Conservation (phyloP, 2,329 filamentous ascomycete genomes). For the Trichoderma guizhouense region DNA sequence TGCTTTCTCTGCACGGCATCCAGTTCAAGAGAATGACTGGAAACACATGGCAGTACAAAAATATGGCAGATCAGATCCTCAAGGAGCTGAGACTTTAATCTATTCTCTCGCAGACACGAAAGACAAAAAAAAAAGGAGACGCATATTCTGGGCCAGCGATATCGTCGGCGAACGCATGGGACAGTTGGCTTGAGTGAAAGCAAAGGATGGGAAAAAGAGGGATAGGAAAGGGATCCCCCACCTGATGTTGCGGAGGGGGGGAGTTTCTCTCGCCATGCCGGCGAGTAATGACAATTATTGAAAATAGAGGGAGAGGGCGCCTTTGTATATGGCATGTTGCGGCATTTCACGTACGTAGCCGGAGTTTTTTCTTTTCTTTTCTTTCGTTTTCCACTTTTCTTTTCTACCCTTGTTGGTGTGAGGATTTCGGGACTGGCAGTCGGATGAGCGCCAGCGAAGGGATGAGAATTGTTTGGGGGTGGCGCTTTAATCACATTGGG, state of each 20-base stretch:
- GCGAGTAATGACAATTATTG: slow-evolving; percentile 1
- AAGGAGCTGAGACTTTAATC: slow-evolving; percentile 73
- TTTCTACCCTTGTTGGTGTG: not conserved
- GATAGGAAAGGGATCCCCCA: not conserved
- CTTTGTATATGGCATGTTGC: slow-evolving; percentile 25
- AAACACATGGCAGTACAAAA: slow-evolving; percentile 98
- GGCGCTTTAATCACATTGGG: not conserved
- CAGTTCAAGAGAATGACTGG: slow-evolving; percentile 97
- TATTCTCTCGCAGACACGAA: not conserved
- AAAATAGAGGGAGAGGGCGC: slow-evolving; percentile 17
- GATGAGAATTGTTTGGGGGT: slow-evolving; percentile 11
- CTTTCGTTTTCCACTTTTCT: not conserved
- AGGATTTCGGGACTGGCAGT: slow-evolving; percentile 4
- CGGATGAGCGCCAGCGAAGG: slow-evolving; percentile 9
- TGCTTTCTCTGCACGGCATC: slow-evolving; percentile 89
- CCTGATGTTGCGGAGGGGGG: not conserved
- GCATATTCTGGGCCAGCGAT: not conserved
- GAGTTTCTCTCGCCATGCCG: not conserved
- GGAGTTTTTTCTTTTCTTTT: slow-evolving; percentile 12
- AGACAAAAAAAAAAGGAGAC: not conserved
- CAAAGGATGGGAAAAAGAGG: not conserved
- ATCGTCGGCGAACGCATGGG: not conserved
- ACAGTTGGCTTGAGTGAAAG: not conserved
- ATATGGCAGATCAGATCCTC: slow-evolving; percentile 94
- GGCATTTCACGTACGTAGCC: slow-evolving; percentile 19